These are phyloP conservation scores for Calonectria honghensis DNA, from an alignment of 2,329 filamentous ascomycete species.

Conservation along the genomic window DNA sequence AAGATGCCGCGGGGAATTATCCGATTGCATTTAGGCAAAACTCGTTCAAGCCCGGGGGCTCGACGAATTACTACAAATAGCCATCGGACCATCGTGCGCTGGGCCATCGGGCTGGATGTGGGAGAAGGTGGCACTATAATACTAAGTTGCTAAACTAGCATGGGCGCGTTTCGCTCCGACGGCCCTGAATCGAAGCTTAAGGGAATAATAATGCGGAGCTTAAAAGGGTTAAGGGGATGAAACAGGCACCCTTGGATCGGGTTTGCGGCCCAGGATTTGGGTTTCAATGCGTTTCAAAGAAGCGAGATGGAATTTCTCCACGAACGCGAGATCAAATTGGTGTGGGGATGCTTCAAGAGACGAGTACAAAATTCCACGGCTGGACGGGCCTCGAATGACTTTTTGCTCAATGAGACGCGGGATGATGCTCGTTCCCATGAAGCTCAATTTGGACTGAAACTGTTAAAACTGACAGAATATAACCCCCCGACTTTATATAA, in stretches of 20 bases:
- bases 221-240: constrained; percentile 13
- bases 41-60: background rate
- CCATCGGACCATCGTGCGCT: constrained; percentile 9
- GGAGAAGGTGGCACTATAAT: constrained; percentile 13
- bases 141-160: background rate
- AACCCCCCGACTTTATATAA: background rate
- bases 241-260: constrained; percentile 9
- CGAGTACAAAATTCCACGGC: background rate
- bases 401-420: constrained; percentile 8
- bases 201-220: constrained; percentile 2
- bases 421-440: background rate
- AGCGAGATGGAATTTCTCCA: constrained; percentile 25
- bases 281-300: constrained; percentile 25
- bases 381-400: constrained; percentile 10
- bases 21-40: constrained; percentile 22
- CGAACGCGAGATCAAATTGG: constrained; percentile 12
- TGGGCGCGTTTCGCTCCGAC: background rate
- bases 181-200: background rate
- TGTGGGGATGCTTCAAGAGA: constrained; percentile 18
- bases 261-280: constrained; percentile 18
- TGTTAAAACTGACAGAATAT: constrained; percentile 18
- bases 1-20: constrained; percentile 11
- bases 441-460: constrained; percentile 22
- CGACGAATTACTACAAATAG: constrained; percentile 12
- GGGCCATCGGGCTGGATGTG: constrained; percentile 18